Evolutionary conservation across 805 yeast genomes (phyloP).

Genomic region (Teunomyces stri): DNA sequence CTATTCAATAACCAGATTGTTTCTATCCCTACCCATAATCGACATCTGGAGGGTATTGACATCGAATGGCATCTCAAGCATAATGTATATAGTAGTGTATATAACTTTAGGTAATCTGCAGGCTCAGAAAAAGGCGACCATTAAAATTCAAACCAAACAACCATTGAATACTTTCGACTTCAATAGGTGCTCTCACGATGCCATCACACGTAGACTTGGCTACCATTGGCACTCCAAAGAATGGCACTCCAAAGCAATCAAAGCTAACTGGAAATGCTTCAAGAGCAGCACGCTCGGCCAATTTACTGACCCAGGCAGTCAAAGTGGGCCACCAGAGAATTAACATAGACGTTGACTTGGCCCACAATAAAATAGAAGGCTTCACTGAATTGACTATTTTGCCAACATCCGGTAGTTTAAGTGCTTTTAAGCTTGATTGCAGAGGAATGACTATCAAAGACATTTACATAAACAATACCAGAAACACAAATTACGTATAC

Average conservation of each 20-base stretch:
- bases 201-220: slow-evolving; percentile 8
- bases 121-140: slow-evolving; percentile 1
- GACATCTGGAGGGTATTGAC: not conserved
- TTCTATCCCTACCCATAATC: slow-evolving; percentile 3
- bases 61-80: slow-evolving; percentile 3
- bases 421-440: slow-evolving; percentile 70
- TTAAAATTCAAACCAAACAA: slow-evolving; percentile 1
- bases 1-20: not conserved
- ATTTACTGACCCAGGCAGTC: slow-evolving; percentile 46
- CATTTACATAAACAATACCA: slow-evolving; percentile 57
- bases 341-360: slow-evolving; percentile 73
- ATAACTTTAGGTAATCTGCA: not conserved
- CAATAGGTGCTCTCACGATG: not conserved
- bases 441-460: slow-evolving; percentile 66
- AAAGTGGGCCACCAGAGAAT: slow-evolving; percentile 84
- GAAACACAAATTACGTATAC: slow-evolving; percentile 53
- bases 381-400: slow-evolving; percentile 78
- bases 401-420: slow-evolving; percentile 62
- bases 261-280: slow-evolving; percentile 10
- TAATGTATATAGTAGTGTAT: slow-evolving; percentile 3
- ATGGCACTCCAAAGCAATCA: slow-evolving; percentile 3
- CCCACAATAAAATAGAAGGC: slow-evolving; percentile 59
- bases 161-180: not conserved
- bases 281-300: slow-evolving; percentile 15
- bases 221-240: slow-evolving; percentile 10